phyloP scores from a whole-genome alignment of 805 yeast species.

The Candida easanensis region DNA sequence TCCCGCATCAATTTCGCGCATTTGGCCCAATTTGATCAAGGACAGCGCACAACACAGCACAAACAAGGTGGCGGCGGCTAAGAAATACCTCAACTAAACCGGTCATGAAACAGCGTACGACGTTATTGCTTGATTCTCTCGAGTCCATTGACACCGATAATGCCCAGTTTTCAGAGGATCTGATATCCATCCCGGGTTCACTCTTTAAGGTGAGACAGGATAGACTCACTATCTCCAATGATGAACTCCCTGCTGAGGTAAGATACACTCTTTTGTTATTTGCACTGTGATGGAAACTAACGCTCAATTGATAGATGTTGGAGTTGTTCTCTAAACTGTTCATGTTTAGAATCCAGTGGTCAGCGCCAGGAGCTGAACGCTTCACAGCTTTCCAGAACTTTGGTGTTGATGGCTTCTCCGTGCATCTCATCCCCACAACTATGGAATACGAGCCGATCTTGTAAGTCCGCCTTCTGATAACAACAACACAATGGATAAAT shows the following conservation, averaged over 20 bases:
- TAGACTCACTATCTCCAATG: constrained; percentile 14
- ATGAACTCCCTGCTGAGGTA: constrained; percentile 21
- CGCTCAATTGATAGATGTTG: constrained; percentile 2
- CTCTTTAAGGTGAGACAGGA: constrained; percentile 21
- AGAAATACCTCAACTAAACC: too few relatives aligned
- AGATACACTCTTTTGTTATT: background rate
- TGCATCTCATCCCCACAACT: constrained; percentile 19
- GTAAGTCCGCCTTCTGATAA: constrained; percentile 3
- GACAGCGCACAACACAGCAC: too few relatives aligned
- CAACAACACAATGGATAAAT: background rate
- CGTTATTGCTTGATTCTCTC: constrained; percentile 18
- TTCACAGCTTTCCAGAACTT: constrained; percentile 20
- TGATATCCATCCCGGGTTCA: constrained; percentile 21
- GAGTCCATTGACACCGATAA: constrained; percentile 26
- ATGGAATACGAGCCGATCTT: constrained; percentile 22
- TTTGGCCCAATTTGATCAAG: background rate
- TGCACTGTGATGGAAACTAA: too few relatives aligned
- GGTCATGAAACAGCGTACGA: constrained; percentile 23
- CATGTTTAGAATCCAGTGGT: constrained; percentile 23
- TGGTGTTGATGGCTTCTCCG: constrained; percentile 18
- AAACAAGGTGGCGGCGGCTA: too few relatives aligned
- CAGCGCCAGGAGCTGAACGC: constrained; percentile 2
- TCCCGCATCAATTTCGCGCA: too few relatives aligned
- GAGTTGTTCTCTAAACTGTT: constrained; percentile 16
- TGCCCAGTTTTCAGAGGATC: constrained; percentile 15